Evolutionary conservation across 192 early-diverging fungal genomes (phyloP), one percentile per base, ranked within the genome.

Genomic region (Backusella luteola): DNA sequence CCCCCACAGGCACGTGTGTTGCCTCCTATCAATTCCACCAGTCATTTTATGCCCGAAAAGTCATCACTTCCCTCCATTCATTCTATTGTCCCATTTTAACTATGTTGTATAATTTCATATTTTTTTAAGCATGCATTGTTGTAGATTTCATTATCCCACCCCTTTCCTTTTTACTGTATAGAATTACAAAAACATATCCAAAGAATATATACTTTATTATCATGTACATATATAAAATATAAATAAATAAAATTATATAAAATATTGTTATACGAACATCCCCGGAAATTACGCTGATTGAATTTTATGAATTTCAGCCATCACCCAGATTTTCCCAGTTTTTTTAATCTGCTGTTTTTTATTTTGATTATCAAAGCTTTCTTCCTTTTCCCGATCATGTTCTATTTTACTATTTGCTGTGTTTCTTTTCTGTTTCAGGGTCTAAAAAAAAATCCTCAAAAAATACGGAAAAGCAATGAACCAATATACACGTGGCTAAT

Each of bases 31-130:
- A 44, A 63, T 26, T 26, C 56, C 12, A 26, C 56, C 23, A 63
- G n/a, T n/a, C 12, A 32, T 14, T 41, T 26, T 66, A 36, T 39
- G 23, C 21, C 23, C 69, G 36, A 70, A 71, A 44, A 39, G 17
- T 38, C 74, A n/a, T 67, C 36, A 67, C 44, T 74, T 35, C 74
- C 74, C 29, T 75, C 74, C 42, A 75, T 75, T 75, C 74, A 75
- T 67, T 75, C 74, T 15, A 66, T 75, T 67, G 59, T 75, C 26
- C 74, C 63, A 44, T 75, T 75, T 39, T 49, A 71, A 71, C 39
- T 71, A 17, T 71, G 7, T 41, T 69, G 5, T 69, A 39, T 23
- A 23, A 14, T 6, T 14, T 69, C 68, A 38, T 36, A 38, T 11
- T 69, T 39, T 39, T 36, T 69, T 21, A 38, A 21, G 34, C 68